A percentile compares a stretch with the other conserved stretches of the same genome.
These are phyloP conservation scores for Choanephora cucurbitarum DNA, from an alignment of 371 early-diverging fungal genomes.

Conservation along the genomic window DNA sequence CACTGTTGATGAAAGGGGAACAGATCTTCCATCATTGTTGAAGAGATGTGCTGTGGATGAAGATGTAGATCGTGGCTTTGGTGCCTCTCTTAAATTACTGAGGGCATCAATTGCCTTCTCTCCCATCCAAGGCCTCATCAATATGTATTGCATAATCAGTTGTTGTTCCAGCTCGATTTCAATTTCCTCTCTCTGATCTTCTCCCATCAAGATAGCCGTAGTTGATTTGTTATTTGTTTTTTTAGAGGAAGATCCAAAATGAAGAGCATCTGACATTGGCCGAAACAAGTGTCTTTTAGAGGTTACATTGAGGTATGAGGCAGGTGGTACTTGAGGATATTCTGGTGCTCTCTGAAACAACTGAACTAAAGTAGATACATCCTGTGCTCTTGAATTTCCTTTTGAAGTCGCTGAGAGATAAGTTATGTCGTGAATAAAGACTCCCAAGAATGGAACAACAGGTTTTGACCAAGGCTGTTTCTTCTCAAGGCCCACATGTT, in stretches of 20 bases:
- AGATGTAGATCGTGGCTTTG: constrained; percentile 36
- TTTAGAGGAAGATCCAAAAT: constrained; percentile 35
- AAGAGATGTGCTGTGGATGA: constrained; percentile 7
- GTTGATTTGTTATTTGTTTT: constrained; percentile 19
- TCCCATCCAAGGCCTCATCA: constrained; percentile 47
- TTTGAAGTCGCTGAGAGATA: constrained; percentile 68
- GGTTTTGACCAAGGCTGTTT: constrained; percentile 42
- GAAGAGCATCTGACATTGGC: constrained; percentile 42
- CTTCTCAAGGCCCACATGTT: constrained; percentile 35
- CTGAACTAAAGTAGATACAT: constrained; percentile 41
- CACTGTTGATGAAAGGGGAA: too few species aligned
- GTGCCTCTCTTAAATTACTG: constrained; percentile 62
- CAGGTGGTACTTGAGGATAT: constrained; percentile 55
- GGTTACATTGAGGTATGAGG: constrained; percentile 36
- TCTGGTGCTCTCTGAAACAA: constrained; percentile 56
- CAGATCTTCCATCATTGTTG: too few species aligned
- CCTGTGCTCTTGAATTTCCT: constrained; percentile 49
- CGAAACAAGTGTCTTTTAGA: constrained; percentile 50
- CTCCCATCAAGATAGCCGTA: constrained; percentile 19
- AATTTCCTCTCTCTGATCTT: constrained; percentile 17
- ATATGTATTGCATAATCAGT: constrained; percentile 63
- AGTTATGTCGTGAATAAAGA: constrained; percentile 75
- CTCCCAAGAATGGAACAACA: constrained; percentile 71
- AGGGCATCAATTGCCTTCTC: constrained; percentile 73
- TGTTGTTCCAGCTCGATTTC: constrained; percentile 37